Percentiles rank a stretch among this genome's conserved stretches.
These are phyloP conservation scores for Amyloporia xantha DNA, from an alignment of 768 basidiomycete species.

Conservation along the genomic window DNA sequence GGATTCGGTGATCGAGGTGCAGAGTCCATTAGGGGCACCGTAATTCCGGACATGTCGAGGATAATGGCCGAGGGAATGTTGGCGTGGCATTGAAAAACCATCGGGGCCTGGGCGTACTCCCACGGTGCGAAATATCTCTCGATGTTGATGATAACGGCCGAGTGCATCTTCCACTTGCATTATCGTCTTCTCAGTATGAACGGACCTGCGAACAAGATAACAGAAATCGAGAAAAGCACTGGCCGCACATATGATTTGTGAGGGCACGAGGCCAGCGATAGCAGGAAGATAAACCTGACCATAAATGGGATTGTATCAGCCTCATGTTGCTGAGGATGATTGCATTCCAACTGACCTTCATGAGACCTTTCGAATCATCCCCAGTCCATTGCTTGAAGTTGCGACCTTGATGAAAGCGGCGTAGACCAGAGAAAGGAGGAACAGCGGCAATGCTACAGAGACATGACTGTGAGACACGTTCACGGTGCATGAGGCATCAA, in stretches of 20 bases:
- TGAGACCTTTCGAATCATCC: conserved; percentile 22
- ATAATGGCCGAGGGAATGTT: conserved; percentile 14
- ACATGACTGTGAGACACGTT: no score
- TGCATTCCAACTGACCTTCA: conserved; percentile 16
- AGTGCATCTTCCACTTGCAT: neutral
- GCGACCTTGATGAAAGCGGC: conserved; percentile 17
- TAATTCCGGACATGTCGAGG: conserved; percentile 3
- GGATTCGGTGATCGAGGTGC: conserved; percentile 18
- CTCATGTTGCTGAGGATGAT: no score
- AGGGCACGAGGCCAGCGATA: conserved; percentile 12
- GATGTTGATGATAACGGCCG: neutral
- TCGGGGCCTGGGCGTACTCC: conserved; percentile 7
- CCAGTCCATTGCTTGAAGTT: conserved; percentile 24
- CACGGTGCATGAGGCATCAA: no score
- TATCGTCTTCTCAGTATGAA: neutral
- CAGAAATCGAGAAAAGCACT: conserved; percentile 19
- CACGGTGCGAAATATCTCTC: conserved; percentile 1
- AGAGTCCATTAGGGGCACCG: conserved; percentile 17
- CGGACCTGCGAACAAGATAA: conserved; percentile 11
- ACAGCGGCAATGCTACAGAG: conserved; percentile 13
- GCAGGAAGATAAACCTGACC: conserved; percentile 20
- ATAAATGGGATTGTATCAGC: no score
- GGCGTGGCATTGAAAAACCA: conserved; percentile 12
- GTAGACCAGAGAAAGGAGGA: conserved; percentile 16
- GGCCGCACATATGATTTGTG: conserved; percentile 10